Base-by-base conservation (phyloP, 345 rosid genomes). In the Bretschneidera sinensis region DNA sequence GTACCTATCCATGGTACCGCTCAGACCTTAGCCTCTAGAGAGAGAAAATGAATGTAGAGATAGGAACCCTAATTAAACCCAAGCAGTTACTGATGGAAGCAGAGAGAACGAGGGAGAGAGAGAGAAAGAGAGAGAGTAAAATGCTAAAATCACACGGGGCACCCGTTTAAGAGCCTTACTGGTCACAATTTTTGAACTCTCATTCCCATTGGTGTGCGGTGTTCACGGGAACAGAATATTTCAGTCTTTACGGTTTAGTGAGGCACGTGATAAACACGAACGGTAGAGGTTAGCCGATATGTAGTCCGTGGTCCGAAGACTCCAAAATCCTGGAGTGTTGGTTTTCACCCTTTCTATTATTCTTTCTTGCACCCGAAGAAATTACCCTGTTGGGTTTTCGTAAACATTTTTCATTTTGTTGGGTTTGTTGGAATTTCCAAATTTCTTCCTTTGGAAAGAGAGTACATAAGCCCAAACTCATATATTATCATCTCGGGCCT, bases 1-100 rank as follows among this genome's bases (percentile, higher is more conserved):
- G 73, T 92, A 89, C 70, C 89, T 82, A 67, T 92, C 98, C 98
- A 92, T 92, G 51, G 33, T 59, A 60, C 52, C 48, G 24, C 9
- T 52, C 63, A 59, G 67, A 61, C 71, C 76, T 71, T 62, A 68
- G 59, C 31, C 15, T 73, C 20, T 43, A 43, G 47, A 57, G 68
- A 71, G 50, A 57, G 50, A 16, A 21, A 47, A 58, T 48, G 49
- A 33, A 49, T 23, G 21, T 23, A 59, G 60, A 2, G 70, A 59
- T 5, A 39, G 45, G 55, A 71, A 77, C 82, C 80, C 77, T 74
- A 68, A 60, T 34, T 62, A 82, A 82, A 75, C 80, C 81, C 87
- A 66, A 76, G 49, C 43, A 48, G 16, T 43, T 7, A 21, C 48
- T 33, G 9, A 25, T 45, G 49, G 51, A 15, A 31, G 51, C 58